These are phyloP conservation scores for Oenanthe sinensis DNA, from an alignment of 129 eudicot genomes.

Conservation along the genomic window DNA sequence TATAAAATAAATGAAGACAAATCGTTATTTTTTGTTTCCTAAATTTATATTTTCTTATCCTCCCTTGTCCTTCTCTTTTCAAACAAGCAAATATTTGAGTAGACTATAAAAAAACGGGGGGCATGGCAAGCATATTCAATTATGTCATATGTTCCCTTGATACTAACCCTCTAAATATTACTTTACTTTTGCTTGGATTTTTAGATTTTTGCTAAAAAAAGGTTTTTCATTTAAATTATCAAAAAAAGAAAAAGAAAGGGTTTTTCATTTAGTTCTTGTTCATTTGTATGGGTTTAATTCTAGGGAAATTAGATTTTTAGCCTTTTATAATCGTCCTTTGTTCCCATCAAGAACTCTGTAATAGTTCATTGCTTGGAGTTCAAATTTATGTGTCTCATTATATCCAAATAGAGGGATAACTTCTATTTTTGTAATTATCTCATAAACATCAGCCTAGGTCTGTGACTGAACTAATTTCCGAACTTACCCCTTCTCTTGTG, in stretches of 20 bases:
- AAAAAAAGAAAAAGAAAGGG: constrained; percentile 2
- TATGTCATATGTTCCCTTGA: background rate
- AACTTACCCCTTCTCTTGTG: background rate
- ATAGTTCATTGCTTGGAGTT: background rate
- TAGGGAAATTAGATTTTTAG: background rate
- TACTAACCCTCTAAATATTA: background rate
- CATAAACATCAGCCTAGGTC: background rate
- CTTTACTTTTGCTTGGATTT: background rate
- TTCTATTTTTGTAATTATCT: background rate
- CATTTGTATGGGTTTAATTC: background rate
- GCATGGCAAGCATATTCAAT: background rate
- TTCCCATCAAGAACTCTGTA: background rate
- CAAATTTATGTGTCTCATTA: background rate
- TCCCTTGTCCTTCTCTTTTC: constrained; percentile 7
- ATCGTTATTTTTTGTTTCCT: background rate
- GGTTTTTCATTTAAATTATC: background rate
- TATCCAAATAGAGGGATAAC: background rate
- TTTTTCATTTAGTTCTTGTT: background rate
- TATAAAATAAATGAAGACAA: constrained; percentile 2
- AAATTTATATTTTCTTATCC: background rate
- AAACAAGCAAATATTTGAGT: background rate
- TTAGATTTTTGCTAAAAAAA: background rate
- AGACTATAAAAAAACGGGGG: background rate
- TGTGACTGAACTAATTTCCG: background rate
- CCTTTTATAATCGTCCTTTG: background rate